Conservation (phyloP, 164 flowering plant species). For the Umbilicus rupestris region DNA sequence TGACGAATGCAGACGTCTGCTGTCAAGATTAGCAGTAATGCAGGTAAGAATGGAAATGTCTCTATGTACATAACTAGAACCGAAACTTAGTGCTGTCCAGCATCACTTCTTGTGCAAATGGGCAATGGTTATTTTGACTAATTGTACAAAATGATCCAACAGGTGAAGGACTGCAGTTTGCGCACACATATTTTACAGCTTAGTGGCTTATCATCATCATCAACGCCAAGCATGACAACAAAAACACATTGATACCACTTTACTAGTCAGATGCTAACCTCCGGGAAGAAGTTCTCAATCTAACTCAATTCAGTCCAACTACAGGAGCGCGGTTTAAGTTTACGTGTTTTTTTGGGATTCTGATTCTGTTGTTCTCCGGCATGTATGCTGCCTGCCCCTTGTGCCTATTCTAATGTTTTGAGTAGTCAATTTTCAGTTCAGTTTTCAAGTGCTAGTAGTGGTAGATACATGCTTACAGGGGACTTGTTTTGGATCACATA, state of each 20-base stretch:
- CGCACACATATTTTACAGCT: background rate
- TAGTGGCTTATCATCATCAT: background rate
- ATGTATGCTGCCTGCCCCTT: too few relatives aligned
- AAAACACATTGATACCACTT: background rate
- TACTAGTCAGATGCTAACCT: conserved; percentile 1
- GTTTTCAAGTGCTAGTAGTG: too few relatives aligned
- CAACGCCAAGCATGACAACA: background rate
- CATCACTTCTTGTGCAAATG: background rate
- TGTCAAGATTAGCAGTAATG: conserved; percentile 53
- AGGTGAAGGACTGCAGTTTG: conserved; percentile 3
- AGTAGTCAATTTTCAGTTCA: too few relatives aligned
- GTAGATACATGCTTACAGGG: too few relatives aligned
- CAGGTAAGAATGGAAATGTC: conserved; percentile 37
- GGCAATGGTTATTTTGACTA: background rate
- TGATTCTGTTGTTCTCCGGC: too few relatives aligned
- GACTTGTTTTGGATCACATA: too few relatives aligned
- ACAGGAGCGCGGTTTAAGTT: too few relatives aligned
- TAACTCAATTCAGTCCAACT: background rate
- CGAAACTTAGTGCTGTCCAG: background rate
- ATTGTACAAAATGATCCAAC: background rate
- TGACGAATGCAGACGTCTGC: conserved; percentile 45
- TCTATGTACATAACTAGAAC: background rate
- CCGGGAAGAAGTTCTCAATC: background rate
- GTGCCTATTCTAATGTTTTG: too few relatives aligned
- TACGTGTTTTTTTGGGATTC: too few relatives aligned